Evolutionary conservation across 352 stramenopile species (phyloP), one percentile per base, ranked within the genome.

Genomic region (Globisporangium cystogenes): DNA sequence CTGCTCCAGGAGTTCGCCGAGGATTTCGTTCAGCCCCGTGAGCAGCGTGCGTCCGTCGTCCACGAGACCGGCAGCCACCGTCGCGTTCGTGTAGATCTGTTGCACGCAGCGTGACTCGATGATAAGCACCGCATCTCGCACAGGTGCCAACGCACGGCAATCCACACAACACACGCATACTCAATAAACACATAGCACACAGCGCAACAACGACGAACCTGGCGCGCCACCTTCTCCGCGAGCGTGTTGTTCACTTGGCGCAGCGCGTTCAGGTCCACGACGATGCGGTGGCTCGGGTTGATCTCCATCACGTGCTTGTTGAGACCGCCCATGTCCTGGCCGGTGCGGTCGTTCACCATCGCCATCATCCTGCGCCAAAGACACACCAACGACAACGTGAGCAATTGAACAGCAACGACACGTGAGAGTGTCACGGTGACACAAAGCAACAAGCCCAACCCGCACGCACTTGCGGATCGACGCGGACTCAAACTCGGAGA

Each of bases 31-130:
- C 46, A 99, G 68, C 21, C 93, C 86, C 18, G 94, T 93, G 23
- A 99, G 80, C 86, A 99, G 98, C 51, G 90, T 93, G 47, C 97
- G 84, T 36, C 93, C 87, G 67, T 99, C 98, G 65, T 99, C 97
- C 51, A 99, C 72, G 37, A 99, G 77, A 3, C 97, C 98, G 37
- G 98, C 97, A 14, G 96, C 95, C n/a, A 99, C 83, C 27, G 98
- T 87, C 48, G 95, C 95, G 72, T 99, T 99, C 62, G 98, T 98
- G 67, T 98, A 99, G 42, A 99, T 82, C 83, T 99, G 89, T 60
- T 92, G 65, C 12, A 15, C 69, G 71, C 15, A 88, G 45, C 56
- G 31, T 20, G 70, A 43, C 0, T 60, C 21, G n/a, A 59, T 18
- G 3, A 41, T n/a, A n/a, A n/a, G n/a, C n/a, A n/a, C n/a, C n/a